Base-by-base conservation (phyloP, 73 alveolate genomes). In the Symbiodinium pilosum region DNA sequence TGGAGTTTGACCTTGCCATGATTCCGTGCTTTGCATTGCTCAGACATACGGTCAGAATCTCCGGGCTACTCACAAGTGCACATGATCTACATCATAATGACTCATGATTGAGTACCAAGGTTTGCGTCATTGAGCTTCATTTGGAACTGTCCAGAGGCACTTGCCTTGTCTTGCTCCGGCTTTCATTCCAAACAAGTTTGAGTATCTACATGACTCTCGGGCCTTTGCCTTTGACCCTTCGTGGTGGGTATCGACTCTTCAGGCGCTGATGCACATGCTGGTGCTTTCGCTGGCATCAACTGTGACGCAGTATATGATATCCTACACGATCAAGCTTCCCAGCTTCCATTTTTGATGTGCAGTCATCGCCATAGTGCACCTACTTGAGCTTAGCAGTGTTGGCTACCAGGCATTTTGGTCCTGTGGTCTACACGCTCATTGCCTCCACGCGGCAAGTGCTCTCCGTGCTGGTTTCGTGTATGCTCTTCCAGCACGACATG, bases 251-350 rank as follows among this genome's bases (percentile, higher is more conserved):
- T 64, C 28, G 32, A 36, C 77, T 47, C 59, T 26, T 59, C 11
- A 88, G 95, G 95, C 95, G 26, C 16, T 47, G 30, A 21, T 68
- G 95, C 95, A 88, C 86, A 88, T 88, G 95, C 51, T 59, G 86
- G 95, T 88, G 56, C 73, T 88, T 28, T 88, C 95, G 26, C 47
- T 88, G 95, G 95, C 95, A 36, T 88, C 95, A 43, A 88, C 95
- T 0, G 47, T 88, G 95, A 88, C 95, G 36, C 95, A 88, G 95
- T 88, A 88, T 69, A 88, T 88, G 95, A 88, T 88, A 36, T 59
- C 95, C 47, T 88, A 59, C 54, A 88, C 95, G 39, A 88, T 88
- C 95, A 88, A 88, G 95, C 47, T 20, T 4, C 86, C 42, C 30
- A 75, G 83, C 47, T 21, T 36, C 87, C 21, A 32, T 28, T 32